phyloP scores from a whole-genome alignment of 1,139 yeast genomes.

The Saccharomyces hybrid region DNA sequence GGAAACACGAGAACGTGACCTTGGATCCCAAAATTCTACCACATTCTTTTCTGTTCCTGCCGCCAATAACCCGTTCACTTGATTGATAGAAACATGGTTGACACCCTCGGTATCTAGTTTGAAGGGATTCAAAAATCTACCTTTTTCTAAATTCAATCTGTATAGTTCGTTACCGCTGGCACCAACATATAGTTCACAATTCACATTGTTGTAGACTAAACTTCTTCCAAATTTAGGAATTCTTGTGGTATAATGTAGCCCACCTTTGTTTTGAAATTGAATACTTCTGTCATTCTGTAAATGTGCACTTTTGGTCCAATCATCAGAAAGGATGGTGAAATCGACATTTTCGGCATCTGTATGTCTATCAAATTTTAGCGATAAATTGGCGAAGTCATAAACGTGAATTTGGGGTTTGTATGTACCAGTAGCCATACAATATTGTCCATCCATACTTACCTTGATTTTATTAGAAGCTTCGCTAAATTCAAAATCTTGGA shows the following conservation, averaged over 20 bases:
- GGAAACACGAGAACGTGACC: conserved; percentile 80
- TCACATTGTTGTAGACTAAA: conserved; percentile 63
- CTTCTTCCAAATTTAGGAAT: conserved; percentile 92
- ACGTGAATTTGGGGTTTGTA: conserved; percentile 97
- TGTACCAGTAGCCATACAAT: conserved; percentile 96
- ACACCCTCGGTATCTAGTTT: conserved; percentile 68
- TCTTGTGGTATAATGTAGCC: conserved; percentile 76
- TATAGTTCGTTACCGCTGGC: conserved; percentile 84
- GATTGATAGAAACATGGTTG: conserved; percentile 67
- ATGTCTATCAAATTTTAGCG: conserved; percentile 90
- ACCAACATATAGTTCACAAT: conserved; percentile 80
- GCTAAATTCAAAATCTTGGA: conserved; percentile 93
- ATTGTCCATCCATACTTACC: conserved; percentile 84
- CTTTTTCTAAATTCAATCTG: conserved; percentile 86
- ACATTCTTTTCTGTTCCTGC: conserved; percentile 79
- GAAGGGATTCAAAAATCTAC: conserved; percentile 83
- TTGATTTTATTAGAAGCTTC: conserved; percentile 88
- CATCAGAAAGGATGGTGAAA: conserved; percentile 72
- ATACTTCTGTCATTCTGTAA: conserved; percentile 86
- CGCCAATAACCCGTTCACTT: conserved; percentile 73
- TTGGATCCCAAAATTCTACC: conserved; percentile 97
- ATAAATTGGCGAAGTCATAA: conserved; percentile 83
- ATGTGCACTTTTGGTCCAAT: conserved; percentile 97
- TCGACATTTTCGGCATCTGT: conserved; percentile 95
- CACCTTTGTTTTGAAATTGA: conserved; percentile 92